Percentiles rank a stretch among this genome's conserved stretches.
Evolutionary conservation across 1,284 basidiomycete species (phyloP).

Genomic region (Melampsora occidentalis): DNA sequence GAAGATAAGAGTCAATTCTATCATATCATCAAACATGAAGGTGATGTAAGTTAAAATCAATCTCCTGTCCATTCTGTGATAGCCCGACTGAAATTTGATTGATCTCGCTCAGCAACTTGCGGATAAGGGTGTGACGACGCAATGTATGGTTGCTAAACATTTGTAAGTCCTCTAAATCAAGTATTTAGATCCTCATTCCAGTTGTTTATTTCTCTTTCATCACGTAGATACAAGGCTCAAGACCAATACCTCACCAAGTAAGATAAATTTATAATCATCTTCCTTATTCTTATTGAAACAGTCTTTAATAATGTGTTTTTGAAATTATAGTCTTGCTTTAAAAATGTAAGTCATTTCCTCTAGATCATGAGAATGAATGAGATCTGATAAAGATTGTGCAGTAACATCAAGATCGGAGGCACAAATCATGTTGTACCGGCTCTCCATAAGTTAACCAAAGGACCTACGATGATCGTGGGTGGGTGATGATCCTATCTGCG

Average conservation of each 20-base stretch:
- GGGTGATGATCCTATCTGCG: not conserved
- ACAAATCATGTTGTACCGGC: constrained; percentile 22
- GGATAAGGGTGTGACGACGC: constrained; percentile 29
- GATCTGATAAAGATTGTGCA: not conserved
- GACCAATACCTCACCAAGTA: constrained; percentile 43
- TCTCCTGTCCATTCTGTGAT: no score
- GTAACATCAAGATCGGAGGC: constrained; percentile 40
- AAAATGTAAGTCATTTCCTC: constrained; percentile 15
- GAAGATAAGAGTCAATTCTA: constrained; percentile 20
- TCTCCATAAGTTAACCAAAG: not conserved
- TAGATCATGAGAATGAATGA: no score
- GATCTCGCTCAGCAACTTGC: constrained; percentile 18
- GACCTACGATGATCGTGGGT: constrained; percentile 38
- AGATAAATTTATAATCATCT: not conserved
- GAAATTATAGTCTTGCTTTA: constrained; percentile 26
- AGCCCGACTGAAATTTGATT: no score
- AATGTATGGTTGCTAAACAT: constrained; percentile 41
- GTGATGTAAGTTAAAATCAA: constrained; percentile 21
- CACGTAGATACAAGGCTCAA: constrained; percentile 15
- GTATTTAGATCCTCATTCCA: no score
- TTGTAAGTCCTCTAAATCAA: constrained; percentile 6
- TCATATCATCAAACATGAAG: constrained; percentile 25
- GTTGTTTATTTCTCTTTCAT: not conserved
- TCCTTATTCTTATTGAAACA: no score
- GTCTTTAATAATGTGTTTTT: not conserved